A percentile compares a stretch with the other conserved stretches of the same genome.
Conservation (phyloP, 208 protist genomes). For the Crithidia mellificae region DNA sequence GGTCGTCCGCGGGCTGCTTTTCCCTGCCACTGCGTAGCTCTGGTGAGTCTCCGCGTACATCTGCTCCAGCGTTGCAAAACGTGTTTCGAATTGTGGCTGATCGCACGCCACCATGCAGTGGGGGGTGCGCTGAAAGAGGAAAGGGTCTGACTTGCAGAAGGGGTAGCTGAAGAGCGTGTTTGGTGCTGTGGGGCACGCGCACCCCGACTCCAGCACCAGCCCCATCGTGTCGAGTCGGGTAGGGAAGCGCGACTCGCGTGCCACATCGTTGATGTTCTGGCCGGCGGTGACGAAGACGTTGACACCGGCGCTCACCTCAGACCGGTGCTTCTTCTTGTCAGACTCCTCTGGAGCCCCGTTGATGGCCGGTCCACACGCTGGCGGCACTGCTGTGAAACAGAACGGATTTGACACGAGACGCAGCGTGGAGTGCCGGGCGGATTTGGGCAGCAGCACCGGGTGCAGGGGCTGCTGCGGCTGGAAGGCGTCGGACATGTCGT, state of each 20-base stretch:
- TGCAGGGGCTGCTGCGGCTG: slow-evolving; percentile 93
- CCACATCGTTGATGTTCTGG: slow-evolving; percentile 87
- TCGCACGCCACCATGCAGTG: slow-evolving; percentile 90
- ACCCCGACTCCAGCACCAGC: slow-evolving; percentile 69
- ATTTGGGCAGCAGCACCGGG: slow-evolving; percentile 76
- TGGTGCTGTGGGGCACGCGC: slow-evolving; percentile 88
- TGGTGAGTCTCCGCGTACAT: slow-evolving; percentile 30
- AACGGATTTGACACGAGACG: slow-evolving; percentile 87
- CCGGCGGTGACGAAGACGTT: slow-evolving; percentile 84
- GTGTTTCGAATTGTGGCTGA: slow-evolving; percentile 75
- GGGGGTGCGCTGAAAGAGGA: slow-evolving; percentile 72
- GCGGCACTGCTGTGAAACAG: slow-evolving; percentile 53
- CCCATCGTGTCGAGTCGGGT: slow-evolving; percentile 74
- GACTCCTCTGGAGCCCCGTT: not conserved
- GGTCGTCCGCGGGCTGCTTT: not conserved
- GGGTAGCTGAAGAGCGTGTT: slow-evolving; percentile 94
- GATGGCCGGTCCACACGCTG: slow-evolving; percentile 2
- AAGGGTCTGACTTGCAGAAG: slow-evolving; percentile 84
- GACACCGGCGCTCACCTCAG: slow-evolving; percentile 17
- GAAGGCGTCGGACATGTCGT: slow-evolving; percentile 90
- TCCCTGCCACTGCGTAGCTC: slow-evolving; percentile 15
- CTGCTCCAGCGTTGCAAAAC: slow-evolving; percentile 50
- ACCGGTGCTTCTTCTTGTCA: slow-evolving; percentile 17
- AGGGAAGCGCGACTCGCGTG: slow-evolving; percentile 60
- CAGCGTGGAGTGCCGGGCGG: slow-evolving; percentile 65